Percentiles rank a stretch among this genome's conserved stretches.
phyloP scores from a whole-genome alignment of 2,329 filamentous ascomycete species.

The Orbilia ellipsospora region DNA sequence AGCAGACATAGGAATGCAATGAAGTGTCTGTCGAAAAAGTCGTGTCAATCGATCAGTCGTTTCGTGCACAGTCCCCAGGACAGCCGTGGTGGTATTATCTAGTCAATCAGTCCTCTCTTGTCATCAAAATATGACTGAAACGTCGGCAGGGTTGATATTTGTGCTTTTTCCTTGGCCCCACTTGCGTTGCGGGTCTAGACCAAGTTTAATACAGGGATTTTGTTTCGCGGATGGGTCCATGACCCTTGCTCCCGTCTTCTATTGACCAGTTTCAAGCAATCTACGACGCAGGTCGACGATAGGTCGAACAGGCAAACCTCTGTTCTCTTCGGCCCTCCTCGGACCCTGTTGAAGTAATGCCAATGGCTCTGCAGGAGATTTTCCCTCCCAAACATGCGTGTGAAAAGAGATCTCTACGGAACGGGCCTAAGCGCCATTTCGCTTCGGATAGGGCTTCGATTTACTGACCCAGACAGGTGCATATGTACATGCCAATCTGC shows the following conservation, averaged over 20 bases:
- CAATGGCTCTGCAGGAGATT: slow-evolving; percentile 2
- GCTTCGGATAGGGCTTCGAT: slow-evolving; percentile 25
- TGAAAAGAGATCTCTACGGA: slow-evolving; percentile 30
- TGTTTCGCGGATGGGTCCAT: neutral
- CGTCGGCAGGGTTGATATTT: slow-evolving; percentile 1
- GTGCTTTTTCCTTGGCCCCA: slow-evolving; percentile 2
- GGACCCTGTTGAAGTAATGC: no score
- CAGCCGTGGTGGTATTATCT: no score
- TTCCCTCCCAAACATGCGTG: neutral
- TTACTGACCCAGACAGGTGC: slow-evolving; percentile 3
- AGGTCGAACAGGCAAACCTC: no score
- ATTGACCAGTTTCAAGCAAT: slow-evolving; percentile 6
- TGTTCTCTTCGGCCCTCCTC: no score
- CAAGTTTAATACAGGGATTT: slow-evolving; percentile 14
- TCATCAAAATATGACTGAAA: slow-evolving; percentile 3
- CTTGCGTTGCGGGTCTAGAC: slow-evolving; percentile 20
- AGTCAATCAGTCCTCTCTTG: no score
- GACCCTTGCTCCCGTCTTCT: neutral
- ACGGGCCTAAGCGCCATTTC: slow-evolving; percentile 52
- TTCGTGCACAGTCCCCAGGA: no score
- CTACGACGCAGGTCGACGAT: neutral
- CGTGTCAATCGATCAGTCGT: no score
- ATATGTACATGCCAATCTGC: slow-evolving; percentile 34
- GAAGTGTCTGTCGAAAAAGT: neutral
- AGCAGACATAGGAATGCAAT: neutral